Evolutionary conservation across 352 stramenopile genomes (phyloP), one percentile per base, ranked within the genome.

Genomic region (Globisporangium parvum): DNA sequence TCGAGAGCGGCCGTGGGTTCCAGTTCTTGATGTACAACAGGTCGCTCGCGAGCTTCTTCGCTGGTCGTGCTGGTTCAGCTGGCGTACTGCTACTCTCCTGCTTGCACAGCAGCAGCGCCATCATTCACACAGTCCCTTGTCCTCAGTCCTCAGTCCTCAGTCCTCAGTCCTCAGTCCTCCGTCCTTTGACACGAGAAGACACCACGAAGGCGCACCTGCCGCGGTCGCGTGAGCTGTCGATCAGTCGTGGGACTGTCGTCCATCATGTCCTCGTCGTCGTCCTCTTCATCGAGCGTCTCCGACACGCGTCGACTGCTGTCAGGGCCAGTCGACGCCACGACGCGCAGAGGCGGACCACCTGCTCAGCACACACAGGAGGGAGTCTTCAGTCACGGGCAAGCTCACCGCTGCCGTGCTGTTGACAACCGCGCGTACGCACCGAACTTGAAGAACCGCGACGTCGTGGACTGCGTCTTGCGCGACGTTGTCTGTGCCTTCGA

Each of bases 401-500:
- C 31, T 28, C 26, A 5, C 26, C 26, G 5, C 26, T 5, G 26
- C 26, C 26, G 5, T 28, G 26, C n/a, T n/a, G n/a, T n/a, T n/a
- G n/a, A 42, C 26, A 28, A 42, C 2, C 4, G 24, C 2, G 17
- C 3, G 6, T 17, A 41, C 51, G 14, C 68, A 77, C 75, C 65
- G 23, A 86, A 60, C 23, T 66, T 74, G 45, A 67, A 70, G 48
- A 85, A 72, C 12, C 73, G 68, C 21, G 69, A 68, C 9, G 63
- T 62, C 3, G 57, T 52, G 14, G 66, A 59, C 5, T 67, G 55
- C 8, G 54, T 62, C 48, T 86, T 88, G 37, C 77, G 70, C 1
- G 73, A 75, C 17, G 75, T 88, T 6, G 71, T 77, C 45, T 80
- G 71, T 12, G 78, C 76, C 51, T 77, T 85, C 9, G 66, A 47